phyloP scores from a whole-genome alignment of 2,329 filamentous ascomycete species.

The Ophiostoma sp. region DNA sequence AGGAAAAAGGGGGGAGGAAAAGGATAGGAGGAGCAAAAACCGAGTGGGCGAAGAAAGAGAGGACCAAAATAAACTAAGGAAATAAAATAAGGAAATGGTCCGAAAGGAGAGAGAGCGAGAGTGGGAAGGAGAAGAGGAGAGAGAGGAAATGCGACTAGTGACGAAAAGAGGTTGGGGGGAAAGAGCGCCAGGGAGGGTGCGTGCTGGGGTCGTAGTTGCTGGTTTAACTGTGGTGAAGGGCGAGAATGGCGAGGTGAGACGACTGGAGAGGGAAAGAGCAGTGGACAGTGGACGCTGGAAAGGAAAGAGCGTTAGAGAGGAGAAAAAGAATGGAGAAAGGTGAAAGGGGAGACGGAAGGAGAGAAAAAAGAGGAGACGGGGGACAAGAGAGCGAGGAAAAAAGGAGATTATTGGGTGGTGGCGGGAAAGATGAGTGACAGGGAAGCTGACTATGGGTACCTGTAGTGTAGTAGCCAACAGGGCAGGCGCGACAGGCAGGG shows the following conservation, averaged over 20 bases:
- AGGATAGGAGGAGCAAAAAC: slow-evolving; percentile 23
- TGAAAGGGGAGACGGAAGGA: slow-evolving; percentile 9
- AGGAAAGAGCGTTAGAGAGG: background rate
- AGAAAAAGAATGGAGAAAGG: slow-evolving; percentile 15
- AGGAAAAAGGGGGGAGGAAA: slow-evolving; percentile 32
- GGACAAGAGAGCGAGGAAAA: background rate
- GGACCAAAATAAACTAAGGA: slow-evolving; percentile 12
- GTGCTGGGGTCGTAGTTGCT: background rate
- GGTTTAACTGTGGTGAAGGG: background rate
- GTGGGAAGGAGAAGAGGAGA: slow-evolving; percentile 15
- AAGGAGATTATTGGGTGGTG: slow-evolving; percentile 24
- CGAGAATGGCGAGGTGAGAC: background rate
- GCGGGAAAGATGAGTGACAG: slow-evolving; percentile 24
- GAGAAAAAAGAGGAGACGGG: slow-evolving; percentile 4
- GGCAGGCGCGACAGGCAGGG: slow-evolving; percentile 4
- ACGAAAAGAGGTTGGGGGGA: slow-evolving; percentile 24
- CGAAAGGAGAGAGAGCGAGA: slow-evolving; percentile 16
- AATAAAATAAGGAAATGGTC: slow-evolving; percentile 24
- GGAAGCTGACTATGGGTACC: slow-evolving; percentile 16
- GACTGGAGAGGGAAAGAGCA: slow-evolving; percentile 1
- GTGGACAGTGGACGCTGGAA: background rate
- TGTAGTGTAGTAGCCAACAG: background rate
- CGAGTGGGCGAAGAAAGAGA: slow-evolving; percentile 21
- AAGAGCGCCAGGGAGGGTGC: slow-evolving; percentile 12
- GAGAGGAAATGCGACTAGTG: slow-evolving; percentile 20